Evolutionary conservation across 371 early-diverging fungal genomes (phyloP), one percentile per base, ranked within the genome.

Genomic region (Actinomucor elegans): DNA sequence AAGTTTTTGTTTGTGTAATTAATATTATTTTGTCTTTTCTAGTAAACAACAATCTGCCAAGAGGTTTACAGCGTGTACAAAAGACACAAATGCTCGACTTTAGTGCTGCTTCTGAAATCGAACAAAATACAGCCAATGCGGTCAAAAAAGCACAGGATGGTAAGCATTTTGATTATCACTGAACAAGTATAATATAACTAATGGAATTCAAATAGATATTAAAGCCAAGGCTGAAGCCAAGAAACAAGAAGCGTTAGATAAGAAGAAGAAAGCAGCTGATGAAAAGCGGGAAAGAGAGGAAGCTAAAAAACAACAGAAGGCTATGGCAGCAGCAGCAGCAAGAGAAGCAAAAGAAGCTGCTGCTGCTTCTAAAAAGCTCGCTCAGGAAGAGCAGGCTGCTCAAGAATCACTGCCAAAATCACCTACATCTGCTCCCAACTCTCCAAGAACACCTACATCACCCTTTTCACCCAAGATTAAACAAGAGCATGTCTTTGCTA

Each of bases 11-110:
- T n/a, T n/a, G n/a, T n/a, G n/a, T n/a, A n/a, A n/a, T n/a, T n/a
- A n/a, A n/a, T n/a, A n/a, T 6, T 49, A 35, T 21, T 6, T n/a
- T 36, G 21, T 20, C 9, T 18, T 38, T 18, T 38, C 7, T 23
- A 36, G 18, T 31, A 20, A 34, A 35, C 10, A 35, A 17, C 12
- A 56, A 36, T 37, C 9, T 63, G 8, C 67, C 67, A 24, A 51
- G 49, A 40, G 67, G 67, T 11, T 47, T 67, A 11, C 59, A 59
- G 38, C 28, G 50, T 12, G 47, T 37, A 11, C 52, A 59, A 33
- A 59, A 47, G 28, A 57, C 53, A 1, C 67, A 63, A 53, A 63
- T 67, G 64, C 44, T 67, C 26, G 64, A 63, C 28, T 52, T 67
- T 20, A 40, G 41, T 21, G 51, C 59, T 26, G 56, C 64, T 14